Evolutionary conservation across 2,329 filamentous ascomycete genomes (phyloP).

Genomic region (Achaetomium macrosporum): DNA sequence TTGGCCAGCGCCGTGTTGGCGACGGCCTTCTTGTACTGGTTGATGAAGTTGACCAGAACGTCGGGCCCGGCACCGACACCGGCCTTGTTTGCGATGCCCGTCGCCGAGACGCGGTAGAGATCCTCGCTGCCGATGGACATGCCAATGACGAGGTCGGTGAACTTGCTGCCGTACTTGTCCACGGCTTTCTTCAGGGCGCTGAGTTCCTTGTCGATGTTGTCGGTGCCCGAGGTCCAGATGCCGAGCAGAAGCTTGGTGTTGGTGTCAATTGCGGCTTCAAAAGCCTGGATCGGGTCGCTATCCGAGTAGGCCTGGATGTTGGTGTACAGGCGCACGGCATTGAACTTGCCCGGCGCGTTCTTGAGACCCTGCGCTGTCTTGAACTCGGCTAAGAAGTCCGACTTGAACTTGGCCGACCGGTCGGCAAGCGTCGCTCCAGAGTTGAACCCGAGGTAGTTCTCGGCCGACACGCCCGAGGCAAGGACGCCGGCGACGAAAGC

Average conservation of each 20-base stretch:
- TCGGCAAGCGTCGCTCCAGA: slow-evolving; percentile 43
- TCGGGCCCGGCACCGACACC: slow-evolving; percentile 55
- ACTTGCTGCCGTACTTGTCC: slow-evolving; percentile 42
- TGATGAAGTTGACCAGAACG: slow-evolving; percentile 59
- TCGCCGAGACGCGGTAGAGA: slow-evolving; percentile 56
- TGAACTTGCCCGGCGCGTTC: slow-evolving; percentile 49
- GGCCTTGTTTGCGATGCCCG: slow-evolving; percentile 56
- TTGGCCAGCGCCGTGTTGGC: slow-evolving; percentile 38
- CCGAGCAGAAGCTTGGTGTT: slow-evolving; percentile 58
- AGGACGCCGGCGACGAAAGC: slow-evolving; percentile 36
- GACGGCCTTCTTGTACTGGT: slow-evolving; percentile 56
- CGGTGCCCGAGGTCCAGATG: slow-evolving; percentile 54
- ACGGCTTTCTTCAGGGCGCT: slow-evolving; percentile 53
- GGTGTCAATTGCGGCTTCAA: slow-evolving; percentile 63
- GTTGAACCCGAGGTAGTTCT: slow-evolving; percentile 52
- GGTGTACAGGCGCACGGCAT: slow-evolving; percentile 60
- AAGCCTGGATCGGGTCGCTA: slow-evolving; percentile 76
- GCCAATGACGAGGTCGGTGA: slow-evolving; percentile 55
- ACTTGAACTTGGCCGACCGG: slow-evolving; percentile 47
- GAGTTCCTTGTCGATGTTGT: slow-evolving; percentile 55
- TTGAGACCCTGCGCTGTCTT: slow-evolving; percentile 36
- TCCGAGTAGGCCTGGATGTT: slow-evolving; percentile 60
- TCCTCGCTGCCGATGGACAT: slow-evolving; percentile 64
- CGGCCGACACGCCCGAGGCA: slow-evolving; percentile 35
- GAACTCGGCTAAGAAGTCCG: slow-evolving; percentile 45